A percentile compares a stretch with the other conserved stretches of the same genome.
Conservation (phyloP, 805 yeast genomes). For the Kodamaea hsintzibuensis region DNA sequence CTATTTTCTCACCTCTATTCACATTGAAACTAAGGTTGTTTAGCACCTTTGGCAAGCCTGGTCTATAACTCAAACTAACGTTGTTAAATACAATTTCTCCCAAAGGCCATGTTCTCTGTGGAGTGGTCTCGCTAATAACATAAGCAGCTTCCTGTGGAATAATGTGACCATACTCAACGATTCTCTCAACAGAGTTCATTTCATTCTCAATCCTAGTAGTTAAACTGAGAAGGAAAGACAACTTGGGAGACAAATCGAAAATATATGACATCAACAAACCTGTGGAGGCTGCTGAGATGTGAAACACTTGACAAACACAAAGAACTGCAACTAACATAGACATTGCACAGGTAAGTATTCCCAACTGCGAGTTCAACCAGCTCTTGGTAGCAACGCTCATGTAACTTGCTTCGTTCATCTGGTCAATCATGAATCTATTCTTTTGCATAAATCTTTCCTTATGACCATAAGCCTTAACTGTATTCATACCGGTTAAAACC, state of each 20-base stretch:
- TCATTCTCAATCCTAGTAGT: conserved; percentile 74
- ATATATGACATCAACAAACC: conserved; percentile 70
- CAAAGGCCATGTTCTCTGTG: conserved; percentile 53
- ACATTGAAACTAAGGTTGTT: conserved; percentile 46
- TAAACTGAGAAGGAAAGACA: conserved; percentile 61
- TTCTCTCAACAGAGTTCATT: conserved; percentile 74
- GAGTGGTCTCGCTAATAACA: conserved; percentile 44
- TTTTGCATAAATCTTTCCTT: conserved; percentile 48
- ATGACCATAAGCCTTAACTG: conserved; percentile 60
- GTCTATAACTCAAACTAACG: conserved; percentile 56
- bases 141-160: conserved; percentile 69
- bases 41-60: conserved; percentile 59
- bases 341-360: conserved; percentile 53
- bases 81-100: conserved; percentile 51
- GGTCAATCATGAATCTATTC: conserved; percentile 50
- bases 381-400: conserved; percentile 65
- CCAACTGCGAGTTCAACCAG: conserved; percentile 62
- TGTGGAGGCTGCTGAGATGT: conserved; percentile 58
- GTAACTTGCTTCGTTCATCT: conserved; percentile 67
- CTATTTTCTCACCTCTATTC: conserved; percentile 65
- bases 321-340: conserved; percentile 31
- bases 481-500: conserved; percentile 60
- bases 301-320: conserved; percentile 59
- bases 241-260: conserved; percentile 52
- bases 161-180: conserved; percentile 58